phyloP scores from a whole-genome alignment of 1,284 basidiomycete species.

The Dichomitus squalens region DNA sequence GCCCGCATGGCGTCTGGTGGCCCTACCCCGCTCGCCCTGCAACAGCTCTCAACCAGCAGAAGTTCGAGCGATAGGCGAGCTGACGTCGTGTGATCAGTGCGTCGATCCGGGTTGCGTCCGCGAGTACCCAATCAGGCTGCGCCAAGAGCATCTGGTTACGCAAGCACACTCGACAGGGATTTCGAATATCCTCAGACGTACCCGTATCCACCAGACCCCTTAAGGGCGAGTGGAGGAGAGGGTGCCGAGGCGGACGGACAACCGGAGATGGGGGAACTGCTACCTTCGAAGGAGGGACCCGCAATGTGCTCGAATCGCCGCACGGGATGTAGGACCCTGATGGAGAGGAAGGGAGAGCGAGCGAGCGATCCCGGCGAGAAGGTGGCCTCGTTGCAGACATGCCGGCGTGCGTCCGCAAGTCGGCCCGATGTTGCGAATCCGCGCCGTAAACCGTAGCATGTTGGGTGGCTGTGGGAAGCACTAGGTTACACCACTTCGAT shows the following conservation, averaged over 20 bases:
- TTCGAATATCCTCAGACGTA: not conserved
- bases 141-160: slow-evolving; percentile 16
- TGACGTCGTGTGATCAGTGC: slow-evolving; percentile 25
- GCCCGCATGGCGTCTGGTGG: not conserved
- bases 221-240: not conserved
- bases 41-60: not conserved
- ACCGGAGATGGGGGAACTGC: not conserved
- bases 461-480: slow-evolving; percentile 1
- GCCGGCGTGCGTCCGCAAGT: slow-evolving; percentile 8
- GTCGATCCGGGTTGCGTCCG: not conserved
- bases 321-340: slow-evolving; percentile 4
- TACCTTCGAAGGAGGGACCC: not conserved
- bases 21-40: not conserved
- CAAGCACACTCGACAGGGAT: not conserved
- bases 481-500: slow-evolving; percentile 2
- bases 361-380: slow-evolving; percentile 6
- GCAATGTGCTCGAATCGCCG: not conserved
- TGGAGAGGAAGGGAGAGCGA: not conserved
- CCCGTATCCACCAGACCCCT: not conserved
- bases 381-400: slow-evolving; percentile 19
- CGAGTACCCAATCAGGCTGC: slow-evolving; percentile 17
- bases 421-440: slow-evolving; percentile 14
- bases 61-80: slow-evolving; percentile 6
- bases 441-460: slow-evolving; percentile 8
- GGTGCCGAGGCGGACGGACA: slow-evolving; percentile 1